These are phyloP conservation scores for Epichloe coenophiala DNA, from an alignment of 2,329 filamentous ascomycete genomes.

Conservation along the genomic window DNA sequence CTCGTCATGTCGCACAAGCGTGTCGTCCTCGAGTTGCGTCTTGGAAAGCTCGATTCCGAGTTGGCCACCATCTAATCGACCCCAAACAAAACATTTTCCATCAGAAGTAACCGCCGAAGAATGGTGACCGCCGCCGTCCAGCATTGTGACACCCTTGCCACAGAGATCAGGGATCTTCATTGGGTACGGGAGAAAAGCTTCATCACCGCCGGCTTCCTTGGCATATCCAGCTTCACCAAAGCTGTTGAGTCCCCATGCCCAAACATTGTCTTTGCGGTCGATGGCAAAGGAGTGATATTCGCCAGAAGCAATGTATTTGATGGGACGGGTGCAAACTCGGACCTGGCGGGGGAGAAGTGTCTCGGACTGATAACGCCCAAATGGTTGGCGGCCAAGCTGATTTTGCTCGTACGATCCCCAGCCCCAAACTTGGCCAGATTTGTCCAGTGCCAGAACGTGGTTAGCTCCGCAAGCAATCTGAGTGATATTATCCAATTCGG, in stretches of 20 bases:
- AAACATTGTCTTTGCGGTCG: slow-evolving; percentile 55
- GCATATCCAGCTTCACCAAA: slow-evolving; percentile 65
- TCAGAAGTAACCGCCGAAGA: slow-evolving; percentile 48
- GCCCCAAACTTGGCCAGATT: slow-evolving; percentile 49
- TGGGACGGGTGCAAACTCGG: slow-evolving; percentile 42
- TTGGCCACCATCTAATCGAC: slow-evolving; percentile 39
- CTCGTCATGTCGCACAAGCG: slow-evolving; percentile 49
- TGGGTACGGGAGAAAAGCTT: slow-evolving; percentile 59
- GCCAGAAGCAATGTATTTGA: slow-evolving; percentile 45
- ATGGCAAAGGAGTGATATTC: slow-evolving; percentile 77
- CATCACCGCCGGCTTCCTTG: slow-evolving; percentile 36
- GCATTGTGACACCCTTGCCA: slow-evolving; percentile 47
- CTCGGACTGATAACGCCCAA: slow-evolving; percentile 49
- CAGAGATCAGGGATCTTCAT: slow-evolving; percentile 52
- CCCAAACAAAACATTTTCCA: slow-evolving; percentile 47
- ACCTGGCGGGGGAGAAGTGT: slow-evolving; percentile 47
- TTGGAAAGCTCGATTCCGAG: slow-evolving; percentile 38
- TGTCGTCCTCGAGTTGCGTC: slow-evolving; percentile 27
- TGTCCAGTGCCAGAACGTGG: slow-evolving; percentile 56
- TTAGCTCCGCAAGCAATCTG: slow-evolving; percentile 54
- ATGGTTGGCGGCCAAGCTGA: slow-evolving; percentile 45
- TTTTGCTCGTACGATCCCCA: slow-evolving; percentile 63
- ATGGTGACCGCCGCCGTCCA: slow-evolving; percentile 64
- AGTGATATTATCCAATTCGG: slow-evolving; percentile 52
- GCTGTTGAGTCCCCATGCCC: slow-evolving; percentile 77